Evolutionary conservation across 2,329 filamentous ascomycete species (phyloP).

Genomic region (Seiridium cupressi): DNA sequence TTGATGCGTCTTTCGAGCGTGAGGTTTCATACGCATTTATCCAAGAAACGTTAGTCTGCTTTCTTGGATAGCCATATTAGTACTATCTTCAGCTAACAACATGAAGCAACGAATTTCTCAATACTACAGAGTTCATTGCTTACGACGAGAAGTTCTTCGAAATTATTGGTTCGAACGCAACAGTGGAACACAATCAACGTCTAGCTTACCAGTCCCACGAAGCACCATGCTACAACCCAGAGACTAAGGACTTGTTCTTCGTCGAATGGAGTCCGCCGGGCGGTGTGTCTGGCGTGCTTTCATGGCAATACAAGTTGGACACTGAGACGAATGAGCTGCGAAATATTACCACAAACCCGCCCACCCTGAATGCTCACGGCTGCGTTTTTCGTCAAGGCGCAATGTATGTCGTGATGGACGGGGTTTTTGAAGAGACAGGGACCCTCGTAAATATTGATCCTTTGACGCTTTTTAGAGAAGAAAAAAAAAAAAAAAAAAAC

Average conservation of each 20-base stretch:
- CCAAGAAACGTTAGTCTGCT: neutral
- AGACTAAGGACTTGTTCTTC: neutral
- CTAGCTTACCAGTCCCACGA: neutral
- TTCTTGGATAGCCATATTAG: neutral
- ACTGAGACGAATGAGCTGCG: neutral
- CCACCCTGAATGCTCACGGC: neutral
- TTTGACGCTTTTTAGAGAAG: neutral
- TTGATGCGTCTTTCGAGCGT: neutral
- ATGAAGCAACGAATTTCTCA: neutral
- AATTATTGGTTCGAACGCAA: neutral
- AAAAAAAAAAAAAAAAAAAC: no score
- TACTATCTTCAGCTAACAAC: neutral
- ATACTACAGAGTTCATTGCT: neutral
- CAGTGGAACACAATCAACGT: neutral
- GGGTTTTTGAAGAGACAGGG: neutral
- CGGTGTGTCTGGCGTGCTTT: neutral
- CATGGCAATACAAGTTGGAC: neutral
- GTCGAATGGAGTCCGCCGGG: neutral
- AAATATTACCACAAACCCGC: neutral
- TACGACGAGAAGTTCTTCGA: slow-evolving; percentile 1
- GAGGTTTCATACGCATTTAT: neutral
- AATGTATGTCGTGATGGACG: slow-evolving; percentile 1
- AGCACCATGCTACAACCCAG: neutral
- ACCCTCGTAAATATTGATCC: neutral
- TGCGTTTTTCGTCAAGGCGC: neutral